A percentile compares a stretch with the other conserved stretches of the same genome.
phyloP scores from a whole-genome alignment of 2,329 filamentous ascomycete genomes.

The Monosporascus sp. region DNA sequence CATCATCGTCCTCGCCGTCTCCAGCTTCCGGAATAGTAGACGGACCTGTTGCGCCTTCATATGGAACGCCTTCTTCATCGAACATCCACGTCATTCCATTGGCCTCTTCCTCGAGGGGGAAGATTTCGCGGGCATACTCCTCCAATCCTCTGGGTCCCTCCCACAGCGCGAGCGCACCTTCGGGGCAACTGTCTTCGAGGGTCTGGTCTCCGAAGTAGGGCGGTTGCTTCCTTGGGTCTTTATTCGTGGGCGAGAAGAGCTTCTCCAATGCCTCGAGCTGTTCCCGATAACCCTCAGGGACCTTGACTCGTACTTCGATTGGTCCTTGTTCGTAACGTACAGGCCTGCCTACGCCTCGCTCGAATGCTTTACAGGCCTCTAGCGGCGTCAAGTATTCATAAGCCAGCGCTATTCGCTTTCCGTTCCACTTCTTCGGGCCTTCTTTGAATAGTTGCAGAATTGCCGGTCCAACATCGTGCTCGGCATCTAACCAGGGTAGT shows the following conservation, averaged over 20 bases:
- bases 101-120: constrained; percentile 87
- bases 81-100: constrained; percentile 94
- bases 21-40: constrained; percentile 44
- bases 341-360: constrained; percentile 68
- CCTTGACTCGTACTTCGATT: constrained; percentile 79
- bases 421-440: constrained; percentile 78
- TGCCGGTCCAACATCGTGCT: constrained; percentile 91
- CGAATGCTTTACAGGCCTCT: constrained; percentile 78
- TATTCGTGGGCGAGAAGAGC: constrained; percentile 47
- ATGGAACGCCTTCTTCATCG: constrained; percentile 39
- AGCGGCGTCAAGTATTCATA: constrained; percentile 83
- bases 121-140: constrained; percentile 92
- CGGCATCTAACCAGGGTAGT: constrained; percentile 91
- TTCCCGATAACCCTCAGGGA: constrained; percentile 82
- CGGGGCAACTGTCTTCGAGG: constrained; percentile 61
- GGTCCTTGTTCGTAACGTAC: constrained; percentile 73
- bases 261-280: constrained; percentile 69
- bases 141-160: constrained; percentile 85
- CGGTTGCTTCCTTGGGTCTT: constrained; percentile 51
- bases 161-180: constrained; percentile 77
- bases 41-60: constrained; percentile 16
- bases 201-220: constrained; percentile 56
- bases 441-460: constrained; percentile 95
- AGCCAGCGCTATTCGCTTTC: constrained; percentile 72
- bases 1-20: constrained; percentile 32